Evolutionary conservation across 148 eudicot species (phyloP), one percentile per base, ranked within the genome.

Genomic region (Camellia sinensis): DNA sequence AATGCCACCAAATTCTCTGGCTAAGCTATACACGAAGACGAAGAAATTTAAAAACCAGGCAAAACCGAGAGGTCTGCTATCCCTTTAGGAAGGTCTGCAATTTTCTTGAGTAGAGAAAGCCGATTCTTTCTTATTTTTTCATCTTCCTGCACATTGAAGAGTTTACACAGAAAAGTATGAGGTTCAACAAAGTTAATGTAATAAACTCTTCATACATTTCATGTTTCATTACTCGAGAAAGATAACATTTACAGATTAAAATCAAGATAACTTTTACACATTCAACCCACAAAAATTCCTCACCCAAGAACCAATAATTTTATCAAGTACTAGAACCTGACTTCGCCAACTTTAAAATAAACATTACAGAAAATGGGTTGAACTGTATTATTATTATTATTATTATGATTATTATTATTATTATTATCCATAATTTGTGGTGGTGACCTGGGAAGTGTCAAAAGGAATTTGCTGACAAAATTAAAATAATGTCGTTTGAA

Each of bases 31-130:
- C 21, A 68, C 5, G 40, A 54, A 67, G 4, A 65, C 65, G 21
- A 44, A 17, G 46, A 14, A 4, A 45, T 60, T 87, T 86, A 96
- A 82, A 96, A 96, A 64, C 99, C 99, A 1, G 99, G 98, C 87
- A 96, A 83, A 85, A 90, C 83, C 71, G 99, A 90, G 67, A 96
- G 91, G 86, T 96, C 99, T 0, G 84, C 97, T 57, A 96, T 89
- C 62, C 99, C 99, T 80, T 80, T 93, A 0, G 99, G 98, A 83
- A 96, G 97, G 67, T 92, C 94, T 67, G 98, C 90, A 4, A 94
- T 88, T 78, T 86, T 89, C 79, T 83, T 85, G 19, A 96, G 89
- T 56, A 96, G 85, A 15, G 89, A 90, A 67, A 96, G 95, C 81
- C 99, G 85, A 75, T 96, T 96, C 70, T 83, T 91, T 85, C 97